A percentile compares a stretch with the other conserved stretches of the same genome.
Evolutionary conservation across 2,329 filamentous ascomycete species (phyloP).

Genomic region (Paraphaeosphaeria sporulosa): DNA sequence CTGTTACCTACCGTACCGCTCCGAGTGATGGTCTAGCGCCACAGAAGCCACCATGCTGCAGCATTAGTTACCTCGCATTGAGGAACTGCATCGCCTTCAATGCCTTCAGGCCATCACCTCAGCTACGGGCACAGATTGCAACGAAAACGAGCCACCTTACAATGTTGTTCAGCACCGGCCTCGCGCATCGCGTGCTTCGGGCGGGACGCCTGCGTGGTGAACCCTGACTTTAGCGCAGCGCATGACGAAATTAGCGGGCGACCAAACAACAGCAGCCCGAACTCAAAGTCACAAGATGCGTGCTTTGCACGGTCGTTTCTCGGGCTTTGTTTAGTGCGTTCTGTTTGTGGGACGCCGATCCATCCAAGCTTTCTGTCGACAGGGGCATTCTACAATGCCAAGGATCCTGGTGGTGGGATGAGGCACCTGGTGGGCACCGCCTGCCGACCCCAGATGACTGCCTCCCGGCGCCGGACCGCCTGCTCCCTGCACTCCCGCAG

Average conservation of each 20-base stretch:
- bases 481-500: constrained; percentile 19
- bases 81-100: no score
- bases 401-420: constrained; percentile 23
- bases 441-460: constrained; percentile 36
- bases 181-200: not conserved
- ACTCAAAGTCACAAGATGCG: constrained; percentile 1
- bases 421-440: constrained; percentile 14
- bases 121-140: not conserved
- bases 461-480: constrained; percentile 19
- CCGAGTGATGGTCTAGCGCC: not conserved
- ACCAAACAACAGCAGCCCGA: not conserved
- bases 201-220: not conserved
- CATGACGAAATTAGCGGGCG: constrained; percentile 4
- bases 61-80: no score
- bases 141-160: not conserved
- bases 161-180: not conserved
- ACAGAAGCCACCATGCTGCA: no score
- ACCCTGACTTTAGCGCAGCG: not conserved
- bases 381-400: constrained; percentile 2
- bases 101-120: not conserved
- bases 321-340: constrained; percentile 2
- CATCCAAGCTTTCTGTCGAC: not conserved
- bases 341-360: not conserved
- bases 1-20: not conserved
- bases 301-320: not conserved